Evolutionary conservation across 2,329 filamentous ascomycete genomes (phyloP).

Genomic region (Talaromyces funiculosus): DNA sequence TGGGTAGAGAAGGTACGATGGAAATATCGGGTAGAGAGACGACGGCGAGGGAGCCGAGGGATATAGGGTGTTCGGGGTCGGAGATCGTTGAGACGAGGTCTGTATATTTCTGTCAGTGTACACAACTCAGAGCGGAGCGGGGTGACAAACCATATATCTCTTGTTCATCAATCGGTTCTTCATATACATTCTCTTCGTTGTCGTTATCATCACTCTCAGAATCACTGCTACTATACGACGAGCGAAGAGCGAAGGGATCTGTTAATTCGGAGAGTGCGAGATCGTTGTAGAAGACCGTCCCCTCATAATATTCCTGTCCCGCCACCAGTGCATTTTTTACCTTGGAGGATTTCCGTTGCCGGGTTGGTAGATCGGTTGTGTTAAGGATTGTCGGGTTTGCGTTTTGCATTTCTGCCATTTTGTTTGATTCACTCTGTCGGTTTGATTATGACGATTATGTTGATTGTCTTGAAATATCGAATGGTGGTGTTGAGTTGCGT

Average conservation of each 20-base stretch:
- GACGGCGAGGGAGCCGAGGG: constrained; percentile 85
- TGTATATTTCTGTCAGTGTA: constrained; percentile 29
- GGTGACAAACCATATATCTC: constrained; percentile 74
- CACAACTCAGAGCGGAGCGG: not conserved
- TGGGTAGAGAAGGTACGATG: constrained; percentile 63
- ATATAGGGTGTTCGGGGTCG: constrained; percentile 93
- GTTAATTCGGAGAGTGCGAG: constrained; percentile 46
- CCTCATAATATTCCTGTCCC: constrained; percentile 17
- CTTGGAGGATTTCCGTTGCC: constrained; percentile 40
- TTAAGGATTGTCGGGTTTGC: constrained; percentile 92
- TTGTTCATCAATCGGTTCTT: constrained; percentile 90
- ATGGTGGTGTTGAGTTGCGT: not conserved
- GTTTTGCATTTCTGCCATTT: constrained; percentile 35
- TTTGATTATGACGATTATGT: too few species aligned
- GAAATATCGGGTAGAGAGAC: constrained; percentile 93
- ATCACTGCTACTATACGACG: constrained; percentile 16
- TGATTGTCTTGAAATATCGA: not conserved
- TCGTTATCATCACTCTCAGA: constrained; percentile 29
- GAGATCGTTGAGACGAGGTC: constrained; percentile 93
- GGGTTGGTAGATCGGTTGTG: constrained; percentile 79
- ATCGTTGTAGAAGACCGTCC: constrained; percentile 45
- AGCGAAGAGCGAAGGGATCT: constrained; percentile 44
- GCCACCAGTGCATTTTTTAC: constrained; percentile 31
- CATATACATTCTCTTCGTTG: constrained; percentile 53
- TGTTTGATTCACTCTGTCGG: not conserved